These are phyloP conservation scores for Pogostemon cablin DNA, from an alignment of 257 asterid genomes.

Conservation along the genomic window DNA sequence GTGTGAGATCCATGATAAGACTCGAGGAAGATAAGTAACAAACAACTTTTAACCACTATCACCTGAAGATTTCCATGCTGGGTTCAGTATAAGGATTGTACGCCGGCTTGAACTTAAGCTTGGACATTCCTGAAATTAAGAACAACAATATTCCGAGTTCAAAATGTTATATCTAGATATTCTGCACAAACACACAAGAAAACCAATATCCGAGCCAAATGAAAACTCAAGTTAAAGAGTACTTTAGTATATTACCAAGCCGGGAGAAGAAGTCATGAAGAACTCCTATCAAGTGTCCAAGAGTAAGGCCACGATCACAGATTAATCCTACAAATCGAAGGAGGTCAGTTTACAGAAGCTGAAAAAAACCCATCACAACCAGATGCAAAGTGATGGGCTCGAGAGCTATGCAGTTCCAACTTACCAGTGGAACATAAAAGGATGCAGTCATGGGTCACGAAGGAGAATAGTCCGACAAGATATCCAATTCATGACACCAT, in stretches of 20 bases:
- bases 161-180: not conserved
- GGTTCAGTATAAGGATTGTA: slow-evolving; percentile 98
- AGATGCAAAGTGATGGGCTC: slow-evolving; percentile 4
- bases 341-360: slow-evolving; percentile 25
- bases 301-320: slow-evolving; percentile 92
- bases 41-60: slow-evolving; percentile 12
- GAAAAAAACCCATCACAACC: not conserved
- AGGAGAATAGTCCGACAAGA: not conserved
- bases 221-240: slow-evolving; percentile 7
- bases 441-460: too few relatives aligned
- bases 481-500: not conserved
- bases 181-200: not conserved
- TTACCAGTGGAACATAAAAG: not conserved
- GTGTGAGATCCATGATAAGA: slow-evolving; percentile 22
- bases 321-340: slow-evolving; percentile 60
- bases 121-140: slow-evolving; percentile 73
- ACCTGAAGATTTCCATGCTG: slow-evolving; percentile 99
- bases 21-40: slow-evolving; percentile 9
- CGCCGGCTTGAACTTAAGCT: slow-evolving; percentile 94
- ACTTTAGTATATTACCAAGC: slow-evolving; percentile 54
- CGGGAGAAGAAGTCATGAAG: slow-evolving; percentile 88
- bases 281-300: slow-evolving; percentile 94
- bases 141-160: not conserved
- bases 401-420: not conserved
- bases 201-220: not conserved